These are phyloP conservation scores for Musa troglodytarum DNA, from an alignment of 176 grass and related monocot genomes.

Conservation along the genomic window DNA sequence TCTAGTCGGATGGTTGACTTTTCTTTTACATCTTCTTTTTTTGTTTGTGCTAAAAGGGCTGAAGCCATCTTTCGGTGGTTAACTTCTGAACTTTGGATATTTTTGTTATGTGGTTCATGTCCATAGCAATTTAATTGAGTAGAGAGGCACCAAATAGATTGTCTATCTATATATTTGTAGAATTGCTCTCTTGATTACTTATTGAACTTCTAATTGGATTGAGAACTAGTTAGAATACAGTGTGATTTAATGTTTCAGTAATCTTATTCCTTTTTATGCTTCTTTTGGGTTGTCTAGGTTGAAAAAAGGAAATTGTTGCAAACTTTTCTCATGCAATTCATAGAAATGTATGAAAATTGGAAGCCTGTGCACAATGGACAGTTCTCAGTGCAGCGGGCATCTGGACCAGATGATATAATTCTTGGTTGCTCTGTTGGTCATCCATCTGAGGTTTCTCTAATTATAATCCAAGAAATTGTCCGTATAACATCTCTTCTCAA, in stretches of 20 bases:
- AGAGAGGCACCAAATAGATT: no score
- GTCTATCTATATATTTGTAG: not conserved
- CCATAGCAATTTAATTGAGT: no score
- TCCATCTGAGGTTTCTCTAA: conserved; percentile 79
- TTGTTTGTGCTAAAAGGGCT: no score
- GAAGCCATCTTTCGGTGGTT: no score
- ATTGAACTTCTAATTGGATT: not conserved
- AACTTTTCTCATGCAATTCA: conserved; percentile 63
- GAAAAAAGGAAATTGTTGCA: conserved; percentile 80
- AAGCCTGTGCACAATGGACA: conserved; percentile 36
- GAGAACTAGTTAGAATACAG: not conserved
- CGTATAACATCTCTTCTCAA: conserved; percentile 49
- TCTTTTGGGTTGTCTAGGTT: conserved; percentile 35
- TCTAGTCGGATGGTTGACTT: no score
- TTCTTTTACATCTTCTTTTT: no score
- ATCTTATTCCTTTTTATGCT: conserved; percentile 11
- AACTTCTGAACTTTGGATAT: no score
- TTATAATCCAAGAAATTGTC: conserved; percentile 82
- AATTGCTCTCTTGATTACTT: not conserved
- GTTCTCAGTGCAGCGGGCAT: conserved; percentile 22
- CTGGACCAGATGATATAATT: conserved; percentile 49
- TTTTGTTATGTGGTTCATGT: no score
- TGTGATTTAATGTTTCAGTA: not conserved
- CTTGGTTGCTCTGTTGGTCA: conserved; percentile 71
- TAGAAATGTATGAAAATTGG: conserved; percentile 89